phyloP scores from a whole-genome alignment of 2,329 filamentous ascomycete genomes.

The Reticulascus tulasneorum region DNA sequence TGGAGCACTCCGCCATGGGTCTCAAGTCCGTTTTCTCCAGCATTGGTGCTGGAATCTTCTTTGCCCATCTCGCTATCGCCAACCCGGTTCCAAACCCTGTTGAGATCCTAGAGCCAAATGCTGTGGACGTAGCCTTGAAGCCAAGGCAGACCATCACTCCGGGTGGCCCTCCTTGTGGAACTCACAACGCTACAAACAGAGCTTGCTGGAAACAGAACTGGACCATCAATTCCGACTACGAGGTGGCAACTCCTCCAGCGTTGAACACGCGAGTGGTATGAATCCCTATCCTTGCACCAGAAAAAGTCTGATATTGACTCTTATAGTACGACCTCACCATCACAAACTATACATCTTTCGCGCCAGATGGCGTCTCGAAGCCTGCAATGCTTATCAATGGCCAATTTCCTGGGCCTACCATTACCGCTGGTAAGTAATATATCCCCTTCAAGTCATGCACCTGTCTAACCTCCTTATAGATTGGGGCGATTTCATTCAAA shows the following conservation, averaged over 20 bases:
- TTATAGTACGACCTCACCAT: conserved; percentile 22
- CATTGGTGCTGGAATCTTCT: conserved; percentile 6
- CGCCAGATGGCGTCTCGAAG: conserved; percentile 19
- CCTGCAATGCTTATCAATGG: conserved; percentile 44
- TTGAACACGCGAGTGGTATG: conserved; percentile 19
- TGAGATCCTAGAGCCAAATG: conserved; percentile 1
- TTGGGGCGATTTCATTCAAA: conserved; percentile 42
- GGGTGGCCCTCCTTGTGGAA: conserved; percentile 24
- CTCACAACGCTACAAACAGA: conserved; percentile 24
- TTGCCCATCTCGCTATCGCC: conserved; percentile 5
- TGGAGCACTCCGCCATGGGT: too few relatives aligned
- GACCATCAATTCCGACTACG: conserved; percentile 26
- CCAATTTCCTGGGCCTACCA: conserved; percentile 45
- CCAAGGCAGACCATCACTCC: conserved; percentile 21
- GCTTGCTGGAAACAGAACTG: conserved; percentile 27
- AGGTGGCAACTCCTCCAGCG: conserved; percentile 19
- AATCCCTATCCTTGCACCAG: not conserved
- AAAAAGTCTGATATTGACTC: not conserved
- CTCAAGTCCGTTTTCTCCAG: too few relatives aligned
- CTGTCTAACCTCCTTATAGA: conserved; percentile 41
- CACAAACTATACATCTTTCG: conserved; percentile 16
- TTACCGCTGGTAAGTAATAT: conserved; percentile 27
- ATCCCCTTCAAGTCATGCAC: not conserved
- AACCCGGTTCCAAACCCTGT: conserved; percentile 9
- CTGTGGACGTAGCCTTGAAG: conserved; percentile 26